phyloP scores from a whole-genome alignment of 441 rosid genomes.

The Raphanus hybrid region DNA sequence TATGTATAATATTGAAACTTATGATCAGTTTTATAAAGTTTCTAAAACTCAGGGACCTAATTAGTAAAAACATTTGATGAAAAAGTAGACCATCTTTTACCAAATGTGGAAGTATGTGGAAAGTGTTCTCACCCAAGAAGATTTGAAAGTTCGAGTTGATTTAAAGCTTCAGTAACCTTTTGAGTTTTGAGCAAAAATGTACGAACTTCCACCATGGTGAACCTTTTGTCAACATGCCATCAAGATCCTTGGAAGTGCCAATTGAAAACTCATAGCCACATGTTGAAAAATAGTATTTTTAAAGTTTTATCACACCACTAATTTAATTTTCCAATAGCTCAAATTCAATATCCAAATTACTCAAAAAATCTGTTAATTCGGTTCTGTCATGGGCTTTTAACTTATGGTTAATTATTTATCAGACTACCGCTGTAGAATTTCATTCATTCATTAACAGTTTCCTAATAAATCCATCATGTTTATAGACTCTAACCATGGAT shows the following conservation, averaged over 20 bases:
- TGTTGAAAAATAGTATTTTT: background rate
- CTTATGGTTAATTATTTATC: too few species aligned
- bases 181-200: background rate
- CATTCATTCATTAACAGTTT: too few species aligned
- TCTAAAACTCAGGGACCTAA: too few species aligned
- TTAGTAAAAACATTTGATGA: too few species aligned
- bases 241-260: background rate
- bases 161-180: too few species aligned
- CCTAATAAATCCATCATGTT: background rate
- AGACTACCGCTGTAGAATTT: too few species aligned
- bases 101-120: background rate
- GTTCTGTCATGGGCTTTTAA: too few species aligned
- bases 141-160: too few species aligned
- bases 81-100: too few species aligned
- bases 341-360: background rate
- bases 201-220: background rate
- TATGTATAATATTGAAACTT: too few species aligned
- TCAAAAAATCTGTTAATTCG: background rate
- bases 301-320: background rate
- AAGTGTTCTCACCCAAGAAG: too few species aligned
- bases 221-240: background rate
- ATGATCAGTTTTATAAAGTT: too few species aligned
- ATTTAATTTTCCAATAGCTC: background rate
- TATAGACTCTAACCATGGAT: background rate
- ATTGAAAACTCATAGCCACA: background rate